Evolutionary conservation across 2,329 filamentous ascomycete genomes (phyloP).

Genomic region (Trichothecium sympodiale): DNA sequence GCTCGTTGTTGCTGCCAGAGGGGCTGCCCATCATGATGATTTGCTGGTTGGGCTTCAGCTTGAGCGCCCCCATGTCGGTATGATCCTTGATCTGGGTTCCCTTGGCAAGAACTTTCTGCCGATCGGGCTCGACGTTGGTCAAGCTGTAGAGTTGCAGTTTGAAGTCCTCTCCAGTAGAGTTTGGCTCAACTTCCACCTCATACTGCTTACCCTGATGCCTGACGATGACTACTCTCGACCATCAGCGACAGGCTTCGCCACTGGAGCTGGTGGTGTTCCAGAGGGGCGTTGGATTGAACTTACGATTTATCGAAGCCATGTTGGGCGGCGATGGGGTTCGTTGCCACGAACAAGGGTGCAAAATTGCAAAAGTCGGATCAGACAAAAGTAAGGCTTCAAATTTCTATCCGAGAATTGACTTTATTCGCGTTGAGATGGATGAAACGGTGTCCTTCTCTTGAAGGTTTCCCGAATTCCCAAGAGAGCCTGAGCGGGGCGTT

Average conservation of each 20-base stretch:
- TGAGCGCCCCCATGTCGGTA: conserved; percentile 70
- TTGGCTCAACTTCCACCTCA: conserved; percentile 81
- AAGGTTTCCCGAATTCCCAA: background rate
- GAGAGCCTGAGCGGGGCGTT: background rate
- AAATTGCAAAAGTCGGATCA: too few relatives aligned
- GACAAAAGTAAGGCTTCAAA: too few relatives aligned
- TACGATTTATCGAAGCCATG: conserved; percentile 48
- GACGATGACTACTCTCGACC: conserved; percentile 59
- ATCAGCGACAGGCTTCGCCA: background rate
- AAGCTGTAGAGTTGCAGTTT: conserved; percentile 93
- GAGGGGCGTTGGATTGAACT: conserved; percentile 13
- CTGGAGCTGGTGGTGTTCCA: background rate
- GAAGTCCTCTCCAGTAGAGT: conserved; percentile 79
- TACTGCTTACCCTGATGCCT: conserved; percentile 95
- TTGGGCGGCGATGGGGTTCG: too few relatives aligned
- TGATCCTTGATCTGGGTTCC: conserved; percentile 94
- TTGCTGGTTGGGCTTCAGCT: conserved; percentile 72
- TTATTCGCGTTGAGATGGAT: too few relatives aligned
- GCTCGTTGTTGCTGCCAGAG: conserved; percentile 47
- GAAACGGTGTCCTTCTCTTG: background rate
- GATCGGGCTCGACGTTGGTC: conserved; percentile 89
- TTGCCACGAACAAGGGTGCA: too few relatives aligned
- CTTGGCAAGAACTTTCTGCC: conserved; percentile 93
- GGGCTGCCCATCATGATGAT: conserved; percentile 98
- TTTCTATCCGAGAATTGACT: too few relatives aligned